phyloP scores from a whole-genome alignment of 306 rosid genomes.

The Acacia acuminata region DNA sequence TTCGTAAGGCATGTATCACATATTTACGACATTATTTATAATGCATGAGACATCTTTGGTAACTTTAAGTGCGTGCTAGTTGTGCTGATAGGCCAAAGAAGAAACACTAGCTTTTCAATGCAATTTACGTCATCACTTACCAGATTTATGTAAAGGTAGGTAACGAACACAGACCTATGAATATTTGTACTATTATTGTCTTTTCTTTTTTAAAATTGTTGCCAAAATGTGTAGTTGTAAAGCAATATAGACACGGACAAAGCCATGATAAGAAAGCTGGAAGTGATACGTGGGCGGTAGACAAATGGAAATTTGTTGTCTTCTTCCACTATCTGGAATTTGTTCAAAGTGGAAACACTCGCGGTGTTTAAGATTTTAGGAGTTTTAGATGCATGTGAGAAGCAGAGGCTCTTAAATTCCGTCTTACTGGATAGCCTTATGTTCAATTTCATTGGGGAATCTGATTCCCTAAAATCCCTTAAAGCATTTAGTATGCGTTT shows the following conservation, averaged over 20 bases:
- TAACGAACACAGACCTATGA: not conserved
- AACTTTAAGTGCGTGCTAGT: not conserved
- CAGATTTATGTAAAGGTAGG: not conserved
- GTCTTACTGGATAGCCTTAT: not conserved
- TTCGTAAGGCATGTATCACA: not conserved
- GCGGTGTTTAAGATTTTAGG: not conserved
- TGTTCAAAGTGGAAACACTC: constrained; percentile 20
- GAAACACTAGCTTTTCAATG: not conserved
- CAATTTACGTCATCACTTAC: not conserved
- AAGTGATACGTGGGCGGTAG: not conserved
- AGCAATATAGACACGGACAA: not conserved
- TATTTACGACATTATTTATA: not conserved
- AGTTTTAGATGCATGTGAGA: not conserved
- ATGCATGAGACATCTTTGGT: not conserved
- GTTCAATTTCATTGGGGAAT: constrained; percentile 2
- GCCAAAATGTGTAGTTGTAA: not conserved
- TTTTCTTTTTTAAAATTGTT: not conserved
- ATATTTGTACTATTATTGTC: not conserved
- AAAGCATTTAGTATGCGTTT: not conserved
- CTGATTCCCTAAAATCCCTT: constrained; percentile 28
- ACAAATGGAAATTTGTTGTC: not conserved
- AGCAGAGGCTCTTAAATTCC: not conserved
- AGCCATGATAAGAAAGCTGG: not conserved
- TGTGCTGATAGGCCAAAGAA: not conserved
- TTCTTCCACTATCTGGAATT: constrained; percentile 27